These are phyloP conservation scores for Spongiforma sp. DNA, from an alignment of 1,284 basidiomycete species.

Conservation along the genomic window DNA sequence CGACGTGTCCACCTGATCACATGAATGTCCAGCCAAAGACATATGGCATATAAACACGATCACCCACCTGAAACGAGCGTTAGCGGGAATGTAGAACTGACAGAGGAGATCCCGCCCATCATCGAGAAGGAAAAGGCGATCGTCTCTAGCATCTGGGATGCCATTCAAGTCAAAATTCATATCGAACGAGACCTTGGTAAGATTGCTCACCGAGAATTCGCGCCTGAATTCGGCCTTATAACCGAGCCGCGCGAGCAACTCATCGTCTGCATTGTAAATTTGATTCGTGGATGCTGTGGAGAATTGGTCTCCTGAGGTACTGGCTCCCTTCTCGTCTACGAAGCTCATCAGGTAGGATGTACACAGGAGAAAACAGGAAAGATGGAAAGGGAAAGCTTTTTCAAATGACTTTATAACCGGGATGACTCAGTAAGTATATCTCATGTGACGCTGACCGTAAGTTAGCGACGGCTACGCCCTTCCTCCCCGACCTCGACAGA, in stretches of 20 bases:
- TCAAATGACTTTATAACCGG: too few species aligned
- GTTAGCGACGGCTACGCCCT: too few species aligned
- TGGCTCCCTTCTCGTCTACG: too few species aligned
- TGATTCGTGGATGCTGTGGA: too few species aligned
- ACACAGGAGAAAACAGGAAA: too few species aligned
- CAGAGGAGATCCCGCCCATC: conserved; percentile 75
- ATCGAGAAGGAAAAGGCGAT: conserved; percentile 75
- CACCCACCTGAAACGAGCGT: conserved; percentile 59
- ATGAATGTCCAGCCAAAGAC: neutral
- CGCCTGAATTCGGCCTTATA: conserved; percentile 79
- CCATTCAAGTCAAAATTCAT: neutral
- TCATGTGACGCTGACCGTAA: too few species aligned
- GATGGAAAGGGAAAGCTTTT: too few species aligned
- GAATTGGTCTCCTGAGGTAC: too few species aligned
- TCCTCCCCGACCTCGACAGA: too few species aligned
- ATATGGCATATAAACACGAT: neutral
- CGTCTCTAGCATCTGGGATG: conserved; percentile 59
- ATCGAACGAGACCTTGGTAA: neutral
- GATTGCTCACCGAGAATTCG: conserved; percentile 67
- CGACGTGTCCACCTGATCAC: conserved; percentile 67
- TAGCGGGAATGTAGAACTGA: conserved; percentile 70
- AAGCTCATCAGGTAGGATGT: too few species aligned
- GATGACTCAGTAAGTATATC: too few species aligned
- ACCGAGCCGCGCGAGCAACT: conserved; percentile 65
- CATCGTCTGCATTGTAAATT: conserved; percentile 57